These are phyloP conservation scores for Petasospora rhodanensis DNA, from an alignment of 1,139 yeast genomes.

Conservation along the genomic window DNA sequence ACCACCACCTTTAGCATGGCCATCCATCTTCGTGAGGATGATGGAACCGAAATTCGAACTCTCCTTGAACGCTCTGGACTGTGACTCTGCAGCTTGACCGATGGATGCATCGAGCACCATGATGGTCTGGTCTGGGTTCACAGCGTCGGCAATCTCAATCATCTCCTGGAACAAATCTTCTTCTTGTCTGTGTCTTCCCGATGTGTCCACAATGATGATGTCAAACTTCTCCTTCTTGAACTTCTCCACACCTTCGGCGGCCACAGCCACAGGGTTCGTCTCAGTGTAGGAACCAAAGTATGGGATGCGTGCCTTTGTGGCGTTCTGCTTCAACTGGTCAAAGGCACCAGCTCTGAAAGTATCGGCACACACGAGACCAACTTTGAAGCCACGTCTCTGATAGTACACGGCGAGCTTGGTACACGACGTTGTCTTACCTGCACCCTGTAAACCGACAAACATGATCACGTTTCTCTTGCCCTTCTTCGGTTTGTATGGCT, in stretches of 20 bases:
- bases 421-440: slow-evolving; percentile 97
- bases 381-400: slow-evolving; percentile 89
- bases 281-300: slow-evolving; percentile 93
- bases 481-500: slow-evolving; percentile 84
- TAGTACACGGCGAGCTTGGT: slow-evolving; percentile 94
- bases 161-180: slow-evolving; percentile 87
- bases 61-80: slow-evolving; percentile 91
- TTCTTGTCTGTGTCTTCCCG: slow-evolving; percentile 98
- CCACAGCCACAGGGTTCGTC: slow-evolving; percentile 92
- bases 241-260: slow-evolving; percentile 85
- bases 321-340: slow-evolving; percentile 96
- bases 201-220: slow-evolving; percentile 91
- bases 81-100: slow-evolving; percentile 97
- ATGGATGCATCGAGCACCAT: slow-evolving; percentile 98
- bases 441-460: slow-evolving; percentile 98
- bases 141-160: slow-evolving; percentile 86
- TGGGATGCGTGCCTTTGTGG: slow-evolving; percentile 91
- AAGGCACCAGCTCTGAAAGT: slow-evolving; percentile 99
- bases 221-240: slow-evolving; percentile 91
- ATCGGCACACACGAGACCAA: slow-evolving; percentile 97
- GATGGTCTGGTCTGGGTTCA: slow-evolving; percentile 87
- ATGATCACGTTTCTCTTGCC: slow-evolving; percentile 70
- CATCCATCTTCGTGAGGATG: slow-evolving; percentile 94
- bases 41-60: slow-evolving; percentile 93
- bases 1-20: slow-evolving; percentile 99